These are phyloP conservation scores for Pseudisothecium myosuroides DNA, from an alignment of 225 moss, liverwort and hornwort genomes.

Conservation along the genomic window DNA sequence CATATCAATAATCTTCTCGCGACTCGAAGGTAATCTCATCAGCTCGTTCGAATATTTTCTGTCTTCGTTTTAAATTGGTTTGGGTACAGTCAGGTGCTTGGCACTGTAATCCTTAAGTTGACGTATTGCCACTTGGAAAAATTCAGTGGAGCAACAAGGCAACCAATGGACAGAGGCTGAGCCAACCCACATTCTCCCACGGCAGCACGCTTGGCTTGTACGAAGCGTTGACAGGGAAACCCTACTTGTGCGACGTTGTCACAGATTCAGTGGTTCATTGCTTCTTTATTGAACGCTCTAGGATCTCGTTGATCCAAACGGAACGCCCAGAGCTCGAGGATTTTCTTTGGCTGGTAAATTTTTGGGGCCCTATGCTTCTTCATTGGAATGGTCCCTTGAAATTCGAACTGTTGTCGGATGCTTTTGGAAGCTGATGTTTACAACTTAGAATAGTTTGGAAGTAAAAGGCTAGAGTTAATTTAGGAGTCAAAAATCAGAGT, in stretches of 20 bases:
- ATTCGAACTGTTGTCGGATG: background rate
- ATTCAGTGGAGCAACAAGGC: slow-evolving; percentile 66
- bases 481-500: too few species aligned
- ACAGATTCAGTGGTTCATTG: slow-evolving; percentile 81
- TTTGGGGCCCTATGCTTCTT: background rate
- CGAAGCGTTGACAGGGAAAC: slow-evolving; percentile 78
- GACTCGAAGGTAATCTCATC: background rate
- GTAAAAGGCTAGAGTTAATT: too few species aligned
- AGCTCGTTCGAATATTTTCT: background rate
- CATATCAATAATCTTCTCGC: background rate
- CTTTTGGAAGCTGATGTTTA: background rate
- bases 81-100: background rate
- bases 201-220: slow-evolving; percentile 90
- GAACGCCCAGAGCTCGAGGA: slow-evolving; percentile 51
- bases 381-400: background rate
- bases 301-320: slow-evolving; percentile 21
- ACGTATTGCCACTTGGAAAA: background rate
- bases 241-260: slow-evolving; percentile 50
- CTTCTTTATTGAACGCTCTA: slow-evolving; percentile 62
- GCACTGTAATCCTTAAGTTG: background rate
- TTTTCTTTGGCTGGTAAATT: slow-evolving; percentile 85
- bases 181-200: slow-evolving; percentile 69
- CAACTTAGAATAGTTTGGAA: too few species aligned
- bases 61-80: background rate
- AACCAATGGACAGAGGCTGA: slow-evolving; percentile 28